Evolutionary conservation across 805 yeast genomes (phyloP).

Genomic region (Starmerella roubikii): DNA sequence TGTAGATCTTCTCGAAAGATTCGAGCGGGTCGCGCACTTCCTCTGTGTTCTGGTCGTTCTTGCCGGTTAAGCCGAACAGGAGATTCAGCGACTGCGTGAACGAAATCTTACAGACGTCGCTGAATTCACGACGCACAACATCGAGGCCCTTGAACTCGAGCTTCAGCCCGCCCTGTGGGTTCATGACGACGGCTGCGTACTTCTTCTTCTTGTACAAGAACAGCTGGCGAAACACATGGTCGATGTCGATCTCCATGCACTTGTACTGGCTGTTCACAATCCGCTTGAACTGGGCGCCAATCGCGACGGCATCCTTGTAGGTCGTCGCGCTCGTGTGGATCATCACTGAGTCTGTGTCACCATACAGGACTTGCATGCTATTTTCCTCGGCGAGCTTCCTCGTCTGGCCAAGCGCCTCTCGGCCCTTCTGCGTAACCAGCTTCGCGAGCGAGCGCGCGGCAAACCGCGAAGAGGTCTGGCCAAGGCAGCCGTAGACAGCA

Average conservation of each 20-base stretch:
- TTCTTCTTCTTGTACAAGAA: conserved; percentile 90
- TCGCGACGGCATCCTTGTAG: conserved; percentile 58
- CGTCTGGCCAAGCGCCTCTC: conserved; percentile 88
- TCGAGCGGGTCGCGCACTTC: conserved; percentile 7
- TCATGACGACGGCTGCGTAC: conserved; percentile 64
- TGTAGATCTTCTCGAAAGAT: conserved; percentile 10
- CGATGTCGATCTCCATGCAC: conserved; percentile 84
- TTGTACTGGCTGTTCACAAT: conserved; percentile 81
- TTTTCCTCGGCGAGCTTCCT: conserved; percentile 80
- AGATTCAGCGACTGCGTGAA: conserved; percentile 56
- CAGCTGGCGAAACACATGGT: conserved; percentile 75
- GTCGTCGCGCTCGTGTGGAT: conserved; percentile 71
- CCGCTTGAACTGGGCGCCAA: conserved; percentile 74
- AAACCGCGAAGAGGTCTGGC: conserved; percentile 80
- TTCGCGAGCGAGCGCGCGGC: conserved; percentile 93
- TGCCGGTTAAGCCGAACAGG: conserved; percentile 26
- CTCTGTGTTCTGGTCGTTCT: conserved; percentile 37
- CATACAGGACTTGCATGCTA: conserved; percentile 78
- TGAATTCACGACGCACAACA: conserved; percentile 91
- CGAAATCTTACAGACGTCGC: conserved; percentile 81
- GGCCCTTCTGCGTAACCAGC: conserved; percentile 87
- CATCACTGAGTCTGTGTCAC: conserved; percentile 99
- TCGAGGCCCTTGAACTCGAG: conserved; percentile 94
- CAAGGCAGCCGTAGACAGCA: conserved; percentile 99
- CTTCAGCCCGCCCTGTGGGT: conserved; percentile 44